These are phyloP conservation scores for Pseudoscleropodium purum DNA, from an alignment of 225 moss, liverwort and hornwort species.

Conservation along the genomic window DNA sequence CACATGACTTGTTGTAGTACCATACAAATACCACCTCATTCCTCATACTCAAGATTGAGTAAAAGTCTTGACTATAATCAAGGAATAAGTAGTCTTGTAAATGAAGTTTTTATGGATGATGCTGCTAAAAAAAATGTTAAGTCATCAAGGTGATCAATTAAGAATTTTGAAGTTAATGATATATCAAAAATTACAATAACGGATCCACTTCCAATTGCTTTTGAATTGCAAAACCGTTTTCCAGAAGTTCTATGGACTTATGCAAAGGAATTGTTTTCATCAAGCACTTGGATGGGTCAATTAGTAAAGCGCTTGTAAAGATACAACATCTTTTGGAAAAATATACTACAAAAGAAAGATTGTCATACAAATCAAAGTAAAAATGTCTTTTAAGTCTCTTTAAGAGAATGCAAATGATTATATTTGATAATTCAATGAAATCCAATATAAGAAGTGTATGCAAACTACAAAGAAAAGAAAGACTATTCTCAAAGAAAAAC, in stretches of 20 bases:
- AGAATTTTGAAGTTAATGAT: neutral
- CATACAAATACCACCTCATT: neutral
- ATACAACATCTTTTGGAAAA: neutral
- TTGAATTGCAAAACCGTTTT: conserved; percentile 13
- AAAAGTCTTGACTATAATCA: neutral
- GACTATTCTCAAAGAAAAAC: no score
- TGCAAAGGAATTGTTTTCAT: conserved; percentile 18
- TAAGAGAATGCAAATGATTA: no score
- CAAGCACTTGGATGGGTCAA: conserved; percentile 29
- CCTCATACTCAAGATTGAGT: neutral
- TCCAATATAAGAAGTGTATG: no score
- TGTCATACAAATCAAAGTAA: no score
- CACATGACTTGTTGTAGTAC: neutral
- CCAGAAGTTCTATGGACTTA: conserved; percentile 7
- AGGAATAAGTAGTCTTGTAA: neutral
- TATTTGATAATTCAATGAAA: neutral
- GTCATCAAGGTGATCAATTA: neutral
- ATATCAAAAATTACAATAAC: neutral
- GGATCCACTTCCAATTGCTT: conserved; percentile 1
- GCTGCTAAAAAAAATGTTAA: neutral
- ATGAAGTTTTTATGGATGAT: neutral
- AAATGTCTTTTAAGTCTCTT: neutral
- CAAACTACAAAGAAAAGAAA: neutral
- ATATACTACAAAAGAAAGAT: neutral
- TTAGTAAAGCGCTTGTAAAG: neutral